phyloP scores from a whole-genome alignment of 306 rosid genomes.

The Cicer pinnatifidum region DNA sequence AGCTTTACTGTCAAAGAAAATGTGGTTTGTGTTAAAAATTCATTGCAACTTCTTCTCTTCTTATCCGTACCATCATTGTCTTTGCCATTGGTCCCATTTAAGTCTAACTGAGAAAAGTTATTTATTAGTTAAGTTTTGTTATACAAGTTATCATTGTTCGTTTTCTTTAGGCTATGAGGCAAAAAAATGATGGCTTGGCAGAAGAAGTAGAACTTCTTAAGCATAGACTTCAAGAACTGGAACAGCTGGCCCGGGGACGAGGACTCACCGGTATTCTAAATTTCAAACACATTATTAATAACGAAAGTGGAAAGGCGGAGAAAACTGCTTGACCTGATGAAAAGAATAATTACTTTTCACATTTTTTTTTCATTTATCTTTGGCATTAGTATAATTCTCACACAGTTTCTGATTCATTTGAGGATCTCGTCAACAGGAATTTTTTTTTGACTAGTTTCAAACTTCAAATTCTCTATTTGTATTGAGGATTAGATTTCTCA shows the following conservation, averaged over 20 bases:
- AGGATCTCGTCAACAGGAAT: constrained; percentile 34
- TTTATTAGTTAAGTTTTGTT: constrained; percentile 24
- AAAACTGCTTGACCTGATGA: constrained; percentile 64
- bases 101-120: constrained; percentile 32
- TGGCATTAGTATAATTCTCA: constrained; percentile 30
- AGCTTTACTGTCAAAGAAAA: constrained; percentile 25
- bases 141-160: constrained; percentile 21
- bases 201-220: constrained; percentile 66
- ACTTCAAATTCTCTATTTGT: constrained; percentile 26
- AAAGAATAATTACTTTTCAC: constrained; percentile 37
- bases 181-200: constrained; percentile 62
- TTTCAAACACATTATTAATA: constrained; percentile 47
- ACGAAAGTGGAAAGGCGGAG: constrained; percentile 53
- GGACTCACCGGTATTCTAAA: constrained; percentile 76
- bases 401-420: constrained; percentile 38
- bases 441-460: constrained; percentile 3
- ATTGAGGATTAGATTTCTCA: constrained; percentile 1
- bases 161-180: constrained; percentile 66
- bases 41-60: neutral
- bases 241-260: constrained; percentile 67
- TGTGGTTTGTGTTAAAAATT: constrained; percentile 4
- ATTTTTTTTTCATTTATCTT: constrained; percentile 31
- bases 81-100: constrained; percentile 21
- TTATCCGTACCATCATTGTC: constrained; percentile 9
- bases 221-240: constrained; percentile 72